phyloP scores from a whole-genome alignment of 2,329 filamentous ascomycete genomes.

The Ceratocystis cubensis region DNA sequence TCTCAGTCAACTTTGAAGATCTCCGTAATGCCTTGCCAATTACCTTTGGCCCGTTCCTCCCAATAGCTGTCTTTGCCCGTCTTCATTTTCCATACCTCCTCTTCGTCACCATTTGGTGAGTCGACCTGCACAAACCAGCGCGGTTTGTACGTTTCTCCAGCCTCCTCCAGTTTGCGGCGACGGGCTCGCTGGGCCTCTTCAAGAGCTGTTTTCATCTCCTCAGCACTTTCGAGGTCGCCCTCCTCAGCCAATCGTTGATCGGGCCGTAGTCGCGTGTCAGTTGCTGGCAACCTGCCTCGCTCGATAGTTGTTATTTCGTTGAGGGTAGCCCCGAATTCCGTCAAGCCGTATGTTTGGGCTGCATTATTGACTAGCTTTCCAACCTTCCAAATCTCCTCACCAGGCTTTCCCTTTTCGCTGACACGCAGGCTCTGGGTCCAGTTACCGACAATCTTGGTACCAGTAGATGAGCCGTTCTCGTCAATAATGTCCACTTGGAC shows the following conservation, averaged over 20 bases:
- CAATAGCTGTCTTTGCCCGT: conserved; percentile 81
- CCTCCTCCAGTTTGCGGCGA: conserved; percentile 61
- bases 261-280: conserved; percentile 70
- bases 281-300: conserved; percentile 58
- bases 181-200: conserved; percentile 75
- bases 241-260: conserved; percentile 79
- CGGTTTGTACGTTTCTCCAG: conserved; percentile 59
- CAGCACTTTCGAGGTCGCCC: conserved; percentile 70
- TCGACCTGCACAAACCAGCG: conserved; percentile 71
- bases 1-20: conserved; percentile 32
- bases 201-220: conserved; percentile 66
- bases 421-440: conserved; percentile 69
- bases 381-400: conserved; percentile 63
- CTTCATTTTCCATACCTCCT: conserved; percentile 65
- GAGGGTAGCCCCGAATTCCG: conserved; percentile 68
- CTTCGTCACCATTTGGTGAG: conserved; percentile 38
- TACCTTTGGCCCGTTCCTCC: conserved; percentile 62
- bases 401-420: conserved; percentile 43
- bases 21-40: conserved; percentile 48
- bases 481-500: conserved; percentile 65
- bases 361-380: conserved; percentile 69
- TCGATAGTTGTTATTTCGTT: conserved; percentile 84
- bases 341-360: conserved; percentile 73
- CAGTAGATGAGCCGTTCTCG: conserved; percentile 49
- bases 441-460: conserved; percentile 61